A percentile compares a stretch with the other conserved stretches of the same genome.
Conservation (phyloP, 768 basidiomycete genomes). For the Crepidotus variabilis region DNA sequence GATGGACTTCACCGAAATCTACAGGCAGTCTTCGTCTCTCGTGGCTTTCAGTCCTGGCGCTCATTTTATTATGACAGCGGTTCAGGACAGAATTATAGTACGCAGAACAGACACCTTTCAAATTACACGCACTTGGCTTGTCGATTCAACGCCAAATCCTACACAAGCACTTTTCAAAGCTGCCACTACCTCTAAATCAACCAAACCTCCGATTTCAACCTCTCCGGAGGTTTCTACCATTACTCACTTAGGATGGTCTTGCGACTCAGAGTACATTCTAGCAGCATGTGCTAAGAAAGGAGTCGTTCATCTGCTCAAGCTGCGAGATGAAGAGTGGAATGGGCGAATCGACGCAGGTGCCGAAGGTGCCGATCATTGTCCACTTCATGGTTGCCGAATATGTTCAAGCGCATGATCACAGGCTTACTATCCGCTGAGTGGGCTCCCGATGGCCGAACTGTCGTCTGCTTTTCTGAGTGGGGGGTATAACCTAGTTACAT, state of each 20-base stretch:
- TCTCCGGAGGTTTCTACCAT: slow-evolving; percentile 36
- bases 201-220: slow-evolving; percentile 18
- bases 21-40: slow-evolving; percentile 67
- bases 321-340: slow-evolving; percentile 76
- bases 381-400: slow-evolving; percentile 5
- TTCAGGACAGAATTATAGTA: slow-evolving; percentile 76
- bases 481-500: slow-evolving; percentile 51
- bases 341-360: slow-evolving; percentile 76
- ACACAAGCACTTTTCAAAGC: slow-evolving; percentile 40
- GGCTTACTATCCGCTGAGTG: slow-evolving; percentile 86
- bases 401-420: slow-evolving; percentile 9
- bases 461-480: slow-evolving; percentile 92
- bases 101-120: slow-evolving; percentile 82
- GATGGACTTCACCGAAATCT: slow-evolving; percentile 89
- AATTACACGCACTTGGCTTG: slow-evolving; percentile 76
- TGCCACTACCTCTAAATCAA: slow-evolving; percentile 26
- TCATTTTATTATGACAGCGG: slow-evolving; percentile 80
- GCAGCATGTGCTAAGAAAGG: slow-evolving; percentile 74
- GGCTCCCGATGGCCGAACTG: slow-evolving; percentile 79
- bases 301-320: slow-evolving; percentile 71
- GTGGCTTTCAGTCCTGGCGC: slow-evolving; percentile 84
- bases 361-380: slow-evolving; percentile 43
- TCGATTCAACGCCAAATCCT: slow-evolving; percentile 52
- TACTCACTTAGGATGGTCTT: slow-evolving; percentile 81
- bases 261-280: slow-evolving; percentile 83